Base-by-base conservation (phyloP, 805 yeast species). In the Candida broadrunensis region DNA sequence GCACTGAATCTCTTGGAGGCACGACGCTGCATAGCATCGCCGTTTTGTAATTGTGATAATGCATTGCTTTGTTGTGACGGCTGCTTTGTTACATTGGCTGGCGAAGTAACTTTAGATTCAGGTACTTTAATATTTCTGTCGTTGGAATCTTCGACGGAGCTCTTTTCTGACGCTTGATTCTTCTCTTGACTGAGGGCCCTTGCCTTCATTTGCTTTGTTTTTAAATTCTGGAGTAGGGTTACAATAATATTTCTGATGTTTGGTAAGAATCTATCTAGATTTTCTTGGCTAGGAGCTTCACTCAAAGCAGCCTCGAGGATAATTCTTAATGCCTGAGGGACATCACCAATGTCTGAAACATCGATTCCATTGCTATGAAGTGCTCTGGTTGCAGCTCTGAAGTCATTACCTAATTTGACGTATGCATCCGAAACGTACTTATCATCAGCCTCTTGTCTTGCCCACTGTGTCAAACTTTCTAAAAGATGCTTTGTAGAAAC, bases 1-100 rank as follows among this genome's bases (percentile, higher is more conserved):
- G 97, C 97, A 4, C 97, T 88, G 56, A 85, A 91, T 41, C 99
- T 71, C 51, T 91, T 84, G 0, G 97, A 90, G 0, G 98, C 99
- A 46, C 97, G 77, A 50, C 99, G 76, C 67, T 85, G 95, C 24
- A 93, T 67, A 2, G 87, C 84, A 36, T 86, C 87, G 3, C 90
- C 88, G 35, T 83, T 81, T 54, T 91, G 96, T 8, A 91, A 69
- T 50, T 86, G 87, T 0, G 81, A 71, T 21, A 90, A 68, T 0
- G 96, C 88, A 50, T 84, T 88, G 27, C 53, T 46, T 12, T 33
- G 34, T 3, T 18, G 2, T 11, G 19, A 11, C 12, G 35, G 18
- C 19, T 15, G n/a, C 5, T 20, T 14, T 5, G 23, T 16, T 19
- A n/a, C 8, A 6, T 9, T 14, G 9, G 32, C 5, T 5, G 40